Conservation (phyloP, 2,329 filamentous ascomycete genomes). For the Paramyrothecium sp. region DNA sequence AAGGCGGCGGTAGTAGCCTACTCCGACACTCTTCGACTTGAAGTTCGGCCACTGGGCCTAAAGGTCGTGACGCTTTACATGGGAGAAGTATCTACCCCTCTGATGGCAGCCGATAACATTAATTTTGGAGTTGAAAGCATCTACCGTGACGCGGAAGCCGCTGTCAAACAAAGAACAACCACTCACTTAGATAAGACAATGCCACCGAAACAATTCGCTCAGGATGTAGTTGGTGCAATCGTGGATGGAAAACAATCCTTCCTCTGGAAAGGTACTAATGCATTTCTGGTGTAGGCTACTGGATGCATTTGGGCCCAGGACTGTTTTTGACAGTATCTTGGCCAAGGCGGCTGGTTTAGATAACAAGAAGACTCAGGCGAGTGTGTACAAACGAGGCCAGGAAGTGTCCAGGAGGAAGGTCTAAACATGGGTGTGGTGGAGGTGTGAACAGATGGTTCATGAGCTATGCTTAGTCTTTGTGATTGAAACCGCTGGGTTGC, state of each 20-base stretch:
- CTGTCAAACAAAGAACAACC: neutral
- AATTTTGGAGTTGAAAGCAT: conserved; percentile 4
- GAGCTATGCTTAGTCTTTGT: neutral
- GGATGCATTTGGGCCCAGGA: neutral
- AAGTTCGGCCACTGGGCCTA: neutral
- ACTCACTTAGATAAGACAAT: neutral
- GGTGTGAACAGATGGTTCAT: neutral
- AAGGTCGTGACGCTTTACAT: conserved; percentile 6
- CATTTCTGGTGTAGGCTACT: neutral
- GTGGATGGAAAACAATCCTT: neutral
- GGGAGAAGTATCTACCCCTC: conserved; percentile 5
- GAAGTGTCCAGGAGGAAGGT: neutral
- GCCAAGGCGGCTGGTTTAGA: neutral
- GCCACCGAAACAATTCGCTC: neutral
- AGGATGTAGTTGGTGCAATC: neutral
- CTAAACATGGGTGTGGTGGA: neutral
- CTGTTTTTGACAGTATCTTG: neutral
- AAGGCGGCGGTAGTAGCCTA: conserved; percentile 8
- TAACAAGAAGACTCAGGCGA: neutral
- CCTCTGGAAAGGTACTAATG: neutral
- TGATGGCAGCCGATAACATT: conserved; percentile 4
- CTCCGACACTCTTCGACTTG: conserved; percentile 11
- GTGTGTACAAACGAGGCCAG: neutral
- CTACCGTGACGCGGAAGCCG: neutral
- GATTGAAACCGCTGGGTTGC: neutral